phyloP scores from a whole-genome alignment of 352 stramenopile genomes.

The Bremia lactucae region DNA sequence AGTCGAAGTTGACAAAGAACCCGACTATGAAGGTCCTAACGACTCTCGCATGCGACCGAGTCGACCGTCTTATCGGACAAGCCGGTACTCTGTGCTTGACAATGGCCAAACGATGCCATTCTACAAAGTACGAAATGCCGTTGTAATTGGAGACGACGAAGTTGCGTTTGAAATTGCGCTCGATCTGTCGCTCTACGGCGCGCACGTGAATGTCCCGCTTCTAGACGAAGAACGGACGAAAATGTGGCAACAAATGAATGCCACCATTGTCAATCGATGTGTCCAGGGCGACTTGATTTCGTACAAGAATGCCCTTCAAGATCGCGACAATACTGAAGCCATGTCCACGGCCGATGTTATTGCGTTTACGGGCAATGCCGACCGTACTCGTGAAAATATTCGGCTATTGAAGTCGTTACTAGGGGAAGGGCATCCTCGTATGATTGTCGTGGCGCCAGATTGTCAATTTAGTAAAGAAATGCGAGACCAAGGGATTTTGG shows the following conservation, averaged over 20 bases:
- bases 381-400: conserved; percentile 38
- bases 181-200: conserved; percentile 48
- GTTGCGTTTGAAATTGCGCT: conserved; percentile 48
- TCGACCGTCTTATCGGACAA: conserved; percentile 1
- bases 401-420: conserved; percentile 33
- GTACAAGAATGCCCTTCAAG: conserved; percentile 55
- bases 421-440: conserved; percentile 27
- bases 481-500: conserved; percentile 40
- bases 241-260: conserved; percentile 54
- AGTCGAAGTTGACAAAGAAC: neutral
- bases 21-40: neutral
- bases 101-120: conserved; percentile 23
- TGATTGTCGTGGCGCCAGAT: conserved; percentile 46
- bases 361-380: conserved; percentile 44
- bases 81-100: neutral
- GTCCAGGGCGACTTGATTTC: conserved; percentile 50
- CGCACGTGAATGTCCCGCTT: conserved; percentile 44
- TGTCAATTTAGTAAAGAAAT: conserved; percentile 35
- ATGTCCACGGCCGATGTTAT: conserved; percentile 41
- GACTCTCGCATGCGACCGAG: neutral
- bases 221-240: conserved; percentile 41
- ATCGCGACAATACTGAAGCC: conserved; percentile 22
- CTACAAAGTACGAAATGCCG: conserved; percentile 36
- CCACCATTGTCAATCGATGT: conserved; percentile 33
- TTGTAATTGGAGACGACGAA: conserved; percentile 52